A percentile compares a stretch with the other conserved stretches of the same genome.
phyloP scores from a whole-genome alignment of 2,329 filamentous ascomycete species.

The Cytospora piceicola region DNA sequence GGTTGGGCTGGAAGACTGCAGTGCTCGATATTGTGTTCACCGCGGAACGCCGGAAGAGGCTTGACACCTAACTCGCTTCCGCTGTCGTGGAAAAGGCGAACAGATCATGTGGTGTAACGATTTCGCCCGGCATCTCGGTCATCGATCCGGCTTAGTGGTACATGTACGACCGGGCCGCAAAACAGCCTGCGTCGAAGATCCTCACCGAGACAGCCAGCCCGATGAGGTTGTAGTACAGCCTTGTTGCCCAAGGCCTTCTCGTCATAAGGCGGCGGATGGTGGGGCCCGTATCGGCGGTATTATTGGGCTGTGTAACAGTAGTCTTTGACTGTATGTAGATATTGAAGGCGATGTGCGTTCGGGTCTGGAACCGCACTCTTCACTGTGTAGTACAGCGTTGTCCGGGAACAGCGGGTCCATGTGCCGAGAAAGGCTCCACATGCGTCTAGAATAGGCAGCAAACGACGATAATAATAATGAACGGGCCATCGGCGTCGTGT shows the following conservation, averaged over 20 bases:
- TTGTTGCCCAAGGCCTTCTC: not conserved
- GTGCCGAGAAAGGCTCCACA: not conserved
- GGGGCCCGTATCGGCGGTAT: not conserved
- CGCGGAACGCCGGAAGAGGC: conserved; percentile 14
- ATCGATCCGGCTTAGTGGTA: conserved; percentile 13
- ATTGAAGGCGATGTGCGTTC: not conserved
- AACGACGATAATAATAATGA: not conserved
- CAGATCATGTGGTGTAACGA: conserved; percentile 19
- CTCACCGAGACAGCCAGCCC: conserved; percentile 23
- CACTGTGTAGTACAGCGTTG: not conserved
- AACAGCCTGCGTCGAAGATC: conserved; percentile 18
- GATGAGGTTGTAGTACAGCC: conserved; percentile 13
- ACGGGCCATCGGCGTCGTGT: conserved; percentile 15
- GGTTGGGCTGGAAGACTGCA: conserved; percentile 12
- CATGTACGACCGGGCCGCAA: conserved; percentile 22
- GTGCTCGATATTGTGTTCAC: conserved; percentile 5
- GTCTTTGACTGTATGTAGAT: not conserved
- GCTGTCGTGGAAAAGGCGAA: conserved; percentile 18
- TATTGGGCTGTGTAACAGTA: not conserved
- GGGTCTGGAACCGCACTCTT: not conserved
- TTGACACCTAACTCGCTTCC: conserved; percentile 6
- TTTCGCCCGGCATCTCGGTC: conserved; percentile 17
- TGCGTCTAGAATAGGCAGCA: not conserved
- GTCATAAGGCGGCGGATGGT: not conserved
- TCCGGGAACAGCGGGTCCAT: not conserved